These are phyloP conservation scores for Nemania sp. DNA, from an alignment of 2,329 filamentous ascomycete genomes.

Conservation along the genomic window DNA sequence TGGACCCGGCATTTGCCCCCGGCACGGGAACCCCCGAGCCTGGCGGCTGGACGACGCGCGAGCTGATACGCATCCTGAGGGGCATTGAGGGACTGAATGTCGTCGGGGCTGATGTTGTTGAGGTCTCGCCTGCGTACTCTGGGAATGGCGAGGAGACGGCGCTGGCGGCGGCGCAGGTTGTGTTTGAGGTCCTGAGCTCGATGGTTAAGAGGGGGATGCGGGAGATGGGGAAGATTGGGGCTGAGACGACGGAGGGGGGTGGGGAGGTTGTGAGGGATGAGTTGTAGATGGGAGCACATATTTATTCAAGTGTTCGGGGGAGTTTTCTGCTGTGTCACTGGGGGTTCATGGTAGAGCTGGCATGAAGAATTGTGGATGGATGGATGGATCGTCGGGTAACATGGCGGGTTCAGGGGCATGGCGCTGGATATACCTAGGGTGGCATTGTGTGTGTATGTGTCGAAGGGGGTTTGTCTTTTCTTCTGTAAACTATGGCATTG, in stretches of 20 bases:
- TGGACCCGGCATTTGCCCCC: slow-evolving; percentile 75
- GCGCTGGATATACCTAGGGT: too few species aligned
- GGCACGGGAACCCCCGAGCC: slow-evolving; percentile 91
- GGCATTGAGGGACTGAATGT: slow-evolving; percentile 86
- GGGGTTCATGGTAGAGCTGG: too few species aligned
- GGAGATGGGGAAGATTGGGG: slow-evolving; percentile 53
- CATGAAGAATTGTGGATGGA: not conserved
- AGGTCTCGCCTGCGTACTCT: slow-evolving; percentile 89
- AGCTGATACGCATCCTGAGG: slow-evolving; percentile 84
- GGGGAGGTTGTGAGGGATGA: slow-evolving; percentile 43
- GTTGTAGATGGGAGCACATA: slow-evolving; percentile 36
- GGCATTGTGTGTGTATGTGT: too few species aligned
- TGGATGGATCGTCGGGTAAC: not conserved
- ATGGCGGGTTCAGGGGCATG: too few species aligned
- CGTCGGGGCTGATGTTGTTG: slow-evolving; percentile 90
- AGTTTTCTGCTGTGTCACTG: too few species aligned
- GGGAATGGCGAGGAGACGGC: slow-evolving; percentile 78
- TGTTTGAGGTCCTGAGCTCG: slow-evolving; percentile 85
- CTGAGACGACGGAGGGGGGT: slow-evolving; percentile 32
- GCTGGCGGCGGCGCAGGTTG: slow-evolving; percentile 84
- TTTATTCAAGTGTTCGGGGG: too few species aligned
- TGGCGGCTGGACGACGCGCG: slow-evolving; percentile 90
- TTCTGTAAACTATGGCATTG: too few species aligned
- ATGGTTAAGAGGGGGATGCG: slow-evolving; percentile 70
- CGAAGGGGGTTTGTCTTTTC: too few species aligned